Conservation (phyloP, 78 protist genomes). For the Cavenderia fasciculata region DNA sequence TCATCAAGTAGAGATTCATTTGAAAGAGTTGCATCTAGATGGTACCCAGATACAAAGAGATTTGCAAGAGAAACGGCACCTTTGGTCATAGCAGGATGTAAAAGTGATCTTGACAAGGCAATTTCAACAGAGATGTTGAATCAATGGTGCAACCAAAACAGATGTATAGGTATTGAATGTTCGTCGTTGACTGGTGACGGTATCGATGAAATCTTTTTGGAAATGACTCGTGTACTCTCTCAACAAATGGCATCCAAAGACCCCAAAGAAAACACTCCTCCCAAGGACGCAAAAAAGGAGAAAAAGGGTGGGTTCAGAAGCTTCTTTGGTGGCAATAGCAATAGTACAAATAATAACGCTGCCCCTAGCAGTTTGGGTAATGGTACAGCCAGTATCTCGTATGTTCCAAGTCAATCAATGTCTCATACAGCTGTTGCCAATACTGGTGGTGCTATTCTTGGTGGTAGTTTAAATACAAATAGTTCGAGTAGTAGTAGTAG, state of each 20-base stretch:
- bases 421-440: too few relatives aligned
- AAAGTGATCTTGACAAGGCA: conserved; percentile 35
- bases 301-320: too few relatives aligned
- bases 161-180: conserved; percentile 34
- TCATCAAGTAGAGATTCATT: conserved; percentile 48
- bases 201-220: conserved; percentile 17
- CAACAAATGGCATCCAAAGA: not conserved
- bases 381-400: too few relatives aligned
- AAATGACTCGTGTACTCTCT: not conserved
- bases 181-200: conserved; percentile 47
- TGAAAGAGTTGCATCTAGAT: conserved; percentile 10
- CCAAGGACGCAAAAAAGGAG: not conserved
- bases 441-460: too few relatives aligned
- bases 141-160: conserved; percentile 13
- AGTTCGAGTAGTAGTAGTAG: not conserved
- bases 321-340: too few relatives aligned
- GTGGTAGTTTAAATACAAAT: too few relatives aligned
- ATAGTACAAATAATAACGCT: too few relatives aligned
- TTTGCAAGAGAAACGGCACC: conserved; percentile 26
- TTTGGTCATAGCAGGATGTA: conserved; percentile 41
- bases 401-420: too few relatives aligned
- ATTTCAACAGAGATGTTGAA: conserved; percentile 9
- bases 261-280: not conserved
- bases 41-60: conserved; percentile 36
- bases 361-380: too few relatives aligned